These are phyloP conservation scores for Cystobasidiaceae sp. DNA, from an alignment of 1,284 basidiomycete species.

Conservation along the genomic window DNA sequence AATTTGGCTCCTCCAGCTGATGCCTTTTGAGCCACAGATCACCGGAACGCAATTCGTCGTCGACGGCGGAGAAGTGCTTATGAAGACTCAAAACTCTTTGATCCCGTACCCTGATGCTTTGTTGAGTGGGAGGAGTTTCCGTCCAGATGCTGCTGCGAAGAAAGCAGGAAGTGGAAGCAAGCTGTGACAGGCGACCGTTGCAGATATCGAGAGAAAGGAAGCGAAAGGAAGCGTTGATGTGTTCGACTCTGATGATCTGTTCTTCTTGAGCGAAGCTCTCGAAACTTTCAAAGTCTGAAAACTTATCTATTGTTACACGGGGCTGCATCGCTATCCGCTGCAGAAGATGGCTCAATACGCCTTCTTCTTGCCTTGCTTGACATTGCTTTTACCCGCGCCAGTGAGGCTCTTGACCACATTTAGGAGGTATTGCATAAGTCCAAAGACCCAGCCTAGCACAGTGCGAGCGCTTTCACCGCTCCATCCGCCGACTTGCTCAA, in stretches of 20 bases:
- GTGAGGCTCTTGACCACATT: slow-evolving; percentile 10
- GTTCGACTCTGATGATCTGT: not conserved
- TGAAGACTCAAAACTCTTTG: slow-evolving; percentile 26
- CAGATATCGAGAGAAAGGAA: too few species aligned
- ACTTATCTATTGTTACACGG: too few species aligned
- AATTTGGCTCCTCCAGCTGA: not conserved
- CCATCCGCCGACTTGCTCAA: slow-evolving; percentile 27
- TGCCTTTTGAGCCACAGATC: slow-evolving; percentile 19
- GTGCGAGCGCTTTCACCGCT: slow-evolving; percentile 13
- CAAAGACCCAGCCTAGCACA: slow-evolving; percentile 13
- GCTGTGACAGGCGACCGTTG: not conserved
- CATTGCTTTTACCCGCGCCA: slow-evolving; percentile 14
- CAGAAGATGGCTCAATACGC: slow-evolving; percentile 11
- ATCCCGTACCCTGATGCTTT: slow-evolving; percentile 20
- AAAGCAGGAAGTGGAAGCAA: slow-evolving; percentile 1
- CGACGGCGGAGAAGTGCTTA: slow-evolving; percentile 38
- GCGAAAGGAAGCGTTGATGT: not conserved
- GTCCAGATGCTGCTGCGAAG: slow-evolving; percentile 3
- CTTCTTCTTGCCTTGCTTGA: slow-evolving; percentile 25
- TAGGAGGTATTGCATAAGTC: slow-evolving; percentile 10
- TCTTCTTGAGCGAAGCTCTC: too few species aligned
- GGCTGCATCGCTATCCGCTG: too few species aligned
- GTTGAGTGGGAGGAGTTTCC: slow-evolving; percentile 11
- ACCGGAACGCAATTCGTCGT: slow-evolving; percentile 38
- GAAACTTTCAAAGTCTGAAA: too few species aligned